Base-by-base conservation (phyloP, 768 basidiomycete genomes). In the Pleurotus djamor region DNA sequence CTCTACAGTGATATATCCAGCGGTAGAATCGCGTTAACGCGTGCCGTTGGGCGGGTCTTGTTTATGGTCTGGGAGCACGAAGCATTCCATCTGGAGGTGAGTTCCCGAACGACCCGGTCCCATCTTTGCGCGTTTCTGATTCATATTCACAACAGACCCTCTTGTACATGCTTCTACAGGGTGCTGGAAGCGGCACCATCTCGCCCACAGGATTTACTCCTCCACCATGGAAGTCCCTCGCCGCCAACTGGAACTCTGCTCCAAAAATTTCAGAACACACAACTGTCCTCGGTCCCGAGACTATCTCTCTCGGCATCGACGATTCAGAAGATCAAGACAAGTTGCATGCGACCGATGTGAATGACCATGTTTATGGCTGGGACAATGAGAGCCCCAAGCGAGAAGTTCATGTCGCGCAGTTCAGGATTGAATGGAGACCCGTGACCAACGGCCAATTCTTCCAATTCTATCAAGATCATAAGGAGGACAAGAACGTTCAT, bases 1-100 rank as follows among this genome's bases (percentile, higher is more conserved):
- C 70, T 98, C 21, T 98, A 97, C 71, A 78, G 79, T n/a, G 82
- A 90, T 59, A 72, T 95, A 63, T 80, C 79, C 38, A 69, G 68
- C 32, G 78, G 83, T 55, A 81, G 76, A 64, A 73, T 76, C 59
- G 57, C 76, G 10, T 65, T 93, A 64, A 87, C 85, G 2, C 83
- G 89, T 52, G 87, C 82, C 67, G 71, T 89, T 5, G 92, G 82
- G 3, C 81, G 96, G 48, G 90, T 94, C 3, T 75, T 98, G 13
- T 94, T 89, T 75, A 94, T 98, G 89, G 90, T 91, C 0, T 85
- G 83, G 57, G 94, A 96, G 72, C 96, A 98, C 65, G 94, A 98
- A 69, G 91, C 83, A 4, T 77, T 92, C 71, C 96, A 98, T 67
- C 79, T 82, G 2, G 97, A 98, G 57, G 63, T 64, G 28, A 36